Base-by-base conservation (phyloP, 768 basidiomycete species). In the Asterophora parasitica region DNA sequence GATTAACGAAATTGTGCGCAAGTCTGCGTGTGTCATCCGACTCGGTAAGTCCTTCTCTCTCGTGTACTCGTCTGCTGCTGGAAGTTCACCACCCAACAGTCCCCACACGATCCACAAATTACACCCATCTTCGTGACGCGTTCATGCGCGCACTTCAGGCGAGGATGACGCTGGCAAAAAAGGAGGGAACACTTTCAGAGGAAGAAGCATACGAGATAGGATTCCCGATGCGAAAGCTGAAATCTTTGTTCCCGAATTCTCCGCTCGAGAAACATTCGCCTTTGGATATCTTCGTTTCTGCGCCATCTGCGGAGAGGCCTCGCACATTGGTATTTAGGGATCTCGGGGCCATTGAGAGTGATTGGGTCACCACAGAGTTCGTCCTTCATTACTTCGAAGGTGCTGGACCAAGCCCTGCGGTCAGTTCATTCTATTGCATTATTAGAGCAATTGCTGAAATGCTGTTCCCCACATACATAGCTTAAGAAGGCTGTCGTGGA, bases 91-190 rank as follows among this genome's bases (percentile, higher is more conserved):
- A 19, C 31, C 35, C 27, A 40, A 17, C 45, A 90, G 89, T 92
- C n/a, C 90, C 89, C 2, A 87, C 85, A 2, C 77, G 90, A 8
- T 75, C 74, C 30, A 92, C 90, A 0, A 83, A 81, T 6, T 90
- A 82, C 60, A 77, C 79, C 12, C 90, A 93, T 58, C 71, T 92
- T 23, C 79, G 90, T 16, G 90, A 92, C 59, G 90, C 85, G 2
- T 92, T 92, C 55, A 73, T 91, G 63, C 78, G 90, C 36, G 77
- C 88, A 12, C 64, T 93, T 38, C 79, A 82, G 53, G 68, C 72
- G 2, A 79, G 88, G 15, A 67, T 89, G 49, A 66, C 72, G 19
- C 61, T 75, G 8, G 75, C 70, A 39, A 73, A 73, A 39, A 73
- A 81, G 56, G 67, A 71, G 12, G 79, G 75, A 7, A 65, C 68